Conservation (phyloP, 768 basidiomycete genomes). For the Lactifluus pinguis region DNA sequence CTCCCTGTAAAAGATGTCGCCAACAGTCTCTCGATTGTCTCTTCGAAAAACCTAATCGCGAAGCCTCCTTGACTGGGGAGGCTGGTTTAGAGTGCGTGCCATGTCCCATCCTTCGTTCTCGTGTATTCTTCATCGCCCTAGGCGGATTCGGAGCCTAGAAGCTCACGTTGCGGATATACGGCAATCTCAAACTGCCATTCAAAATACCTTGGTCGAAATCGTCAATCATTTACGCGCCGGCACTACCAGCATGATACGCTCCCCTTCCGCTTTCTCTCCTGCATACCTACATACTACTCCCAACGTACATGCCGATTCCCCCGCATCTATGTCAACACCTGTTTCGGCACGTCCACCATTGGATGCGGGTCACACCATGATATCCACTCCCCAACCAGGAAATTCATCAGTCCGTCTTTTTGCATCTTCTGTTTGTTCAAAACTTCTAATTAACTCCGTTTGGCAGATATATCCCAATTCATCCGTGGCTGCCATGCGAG, state of each 20-base stretch:
- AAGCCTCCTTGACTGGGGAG: slow-evolving; percentile 81
- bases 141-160: slow-evolving; percentile 87
- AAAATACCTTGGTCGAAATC: slow-evolving; percentile 72
- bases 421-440: neutral
- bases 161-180: slow-evolving; percentile 77
- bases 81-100: slow-evolving; percentile 75
- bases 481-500: neutral
- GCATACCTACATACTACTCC: slow-evolving; percentile 58
- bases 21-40: slow-evolving; percentile 86
- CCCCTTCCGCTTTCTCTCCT: slow-evolving; percentile 52
- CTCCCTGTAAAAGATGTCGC: slow-evolving; percentile 90
- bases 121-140: slow-evolving; percentile 25
- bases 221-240: slow-evolving; percentile 65
- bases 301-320: slow-evolving; percentile 49
- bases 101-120: neutral
- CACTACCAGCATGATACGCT: slow-evolving; percentile 40
- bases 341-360: slow-evolving; percentile 26
- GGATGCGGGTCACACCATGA: slow-evolving; percentile 22
- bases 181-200: slow-evolving; percentile 62
- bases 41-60: slow-evolving; percentile 88
- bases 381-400: slow-evolving; percentile 21
- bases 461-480: slow-evolving; percentile 15
- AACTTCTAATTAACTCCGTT: neutral
- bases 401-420: slow-evolving; percentile 24
- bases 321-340: slow-evolving; percentile 33